Conservation (phyloP, 2,329 filamentous ascomycete genomes). For the Colletotrichum orchidophilum region DNA sequence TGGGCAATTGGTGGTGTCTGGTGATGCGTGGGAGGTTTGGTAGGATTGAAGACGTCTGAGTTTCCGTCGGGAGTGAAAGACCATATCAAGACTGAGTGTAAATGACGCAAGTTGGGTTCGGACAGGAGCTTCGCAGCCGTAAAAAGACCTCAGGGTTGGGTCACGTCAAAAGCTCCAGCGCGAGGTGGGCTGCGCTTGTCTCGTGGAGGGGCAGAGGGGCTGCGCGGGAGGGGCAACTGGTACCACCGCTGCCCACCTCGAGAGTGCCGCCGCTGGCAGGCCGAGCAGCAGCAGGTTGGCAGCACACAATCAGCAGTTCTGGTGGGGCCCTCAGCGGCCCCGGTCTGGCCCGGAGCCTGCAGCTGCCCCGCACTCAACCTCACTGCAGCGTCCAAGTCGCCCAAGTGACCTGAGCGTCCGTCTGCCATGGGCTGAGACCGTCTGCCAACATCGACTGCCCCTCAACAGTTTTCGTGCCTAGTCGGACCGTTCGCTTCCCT, state of each 20-base stretch:
- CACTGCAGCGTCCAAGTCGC: background rate
- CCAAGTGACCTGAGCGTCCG: conserved; percentile 2
- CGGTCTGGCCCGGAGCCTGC: conserved; percentile 22
- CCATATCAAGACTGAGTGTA: conserved; percentile 18
- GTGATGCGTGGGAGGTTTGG: conserved; percentile 3
- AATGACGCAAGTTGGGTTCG: conserved; percentile 33
- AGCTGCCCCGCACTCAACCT: conserved; percentile 33
- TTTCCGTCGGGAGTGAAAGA: conserved; percentile 6
- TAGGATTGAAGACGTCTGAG: conserved; percentile 4
- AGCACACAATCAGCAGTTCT: conserved; percentile 25
- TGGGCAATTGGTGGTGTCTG: conserved; percentile 54
- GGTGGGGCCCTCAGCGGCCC: conserved; percentile 24
- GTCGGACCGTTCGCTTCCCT: conserved; percentile 13
- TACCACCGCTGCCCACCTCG: background rate
- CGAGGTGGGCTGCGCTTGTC: conserved; percentile 28
- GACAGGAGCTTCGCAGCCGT: background rate
- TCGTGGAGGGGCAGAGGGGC: conserved; percentile 31
- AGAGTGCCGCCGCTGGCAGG: background rate
- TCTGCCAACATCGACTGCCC: conserved; percentile 29
- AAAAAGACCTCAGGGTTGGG: conserved; percentile 35
- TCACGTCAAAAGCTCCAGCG: conserved; percentile 31
- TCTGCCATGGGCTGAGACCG: conserved; percentile 25
- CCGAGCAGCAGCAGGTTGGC: conserved; percentile 10
- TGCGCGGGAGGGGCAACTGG: conserved; percentile 1
- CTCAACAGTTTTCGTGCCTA: conserved; percentile 31